phyloP scores from a whole-genome alignment of 371 early-diverging fungal genomes.

The Mucor mucedo region DNA sequence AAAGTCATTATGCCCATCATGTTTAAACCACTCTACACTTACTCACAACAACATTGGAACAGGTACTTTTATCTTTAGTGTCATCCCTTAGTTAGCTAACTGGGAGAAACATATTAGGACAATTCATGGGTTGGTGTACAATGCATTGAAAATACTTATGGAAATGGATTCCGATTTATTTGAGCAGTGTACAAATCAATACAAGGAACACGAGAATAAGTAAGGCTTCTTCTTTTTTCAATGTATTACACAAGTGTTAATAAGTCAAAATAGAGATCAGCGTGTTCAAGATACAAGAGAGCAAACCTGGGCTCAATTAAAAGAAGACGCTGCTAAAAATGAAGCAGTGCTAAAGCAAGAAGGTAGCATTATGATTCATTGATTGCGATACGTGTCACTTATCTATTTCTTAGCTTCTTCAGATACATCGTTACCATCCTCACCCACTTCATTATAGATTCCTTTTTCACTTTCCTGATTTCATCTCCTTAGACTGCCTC shows the following conservation, averaged over 20 bases:
- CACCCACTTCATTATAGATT: no score
- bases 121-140: slow-evolving; percentile 91
- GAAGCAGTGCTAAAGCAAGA: neutral
- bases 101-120: slow-evolving; percentile 51
- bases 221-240: slow-evolving; percentile 1
- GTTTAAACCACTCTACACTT: slow-evolving; percentile 87
- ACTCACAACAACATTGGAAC: slow-evolving; percentile 96
- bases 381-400: neutral
- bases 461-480: no score
- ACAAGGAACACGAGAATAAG: slow-evolving; percentile 48
- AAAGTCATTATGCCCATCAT: slow-evolving; percentile 89
- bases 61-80: slow-evolving; percentile 52
- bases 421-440: no score
- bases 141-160: slow-evolving; percentile 91
- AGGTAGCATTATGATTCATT: neutral
- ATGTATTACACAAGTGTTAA: neutral
- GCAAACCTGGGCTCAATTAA: slow-evolving; percentile 1
- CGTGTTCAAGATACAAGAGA: neutral
- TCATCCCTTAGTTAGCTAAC: neutral
- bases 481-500: no score
- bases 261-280: neutral
- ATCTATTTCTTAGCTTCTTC: no score
- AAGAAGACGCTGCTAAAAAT: slow-evolving; percentile 10
- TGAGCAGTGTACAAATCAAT: slow-evolving; percentile 83
- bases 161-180: slow-evolving; percentile 89